phyloP scores from a whole-genome alignment of 106 monocot species.

The Acorus gramineus region DNA sequence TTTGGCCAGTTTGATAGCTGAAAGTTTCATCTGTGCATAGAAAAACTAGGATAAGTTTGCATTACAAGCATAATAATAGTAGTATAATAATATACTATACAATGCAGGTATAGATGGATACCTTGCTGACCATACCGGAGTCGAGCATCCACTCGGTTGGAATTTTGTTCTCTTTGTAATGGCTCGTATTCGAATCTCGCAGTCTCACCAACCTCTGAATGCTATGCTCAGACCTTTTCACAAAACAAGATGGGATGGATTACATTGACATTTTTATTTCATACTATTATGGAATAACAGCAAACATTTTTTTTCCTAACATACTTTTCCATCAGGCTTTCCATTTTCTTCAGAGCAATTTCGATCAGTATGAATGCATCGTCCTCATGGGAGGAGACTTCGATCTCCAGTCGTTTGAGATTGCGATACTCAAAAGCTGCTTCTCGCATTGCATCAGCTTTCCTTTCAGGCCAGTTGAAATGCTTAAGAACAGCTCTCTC shows the following conservation, averaged over 20 bases:
- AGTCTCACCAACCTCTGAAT: conserved; percentile 45
- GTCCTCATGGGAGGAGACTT: conserved; percentile 42
- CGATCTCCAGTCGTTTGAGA: conserved; percentile 39
- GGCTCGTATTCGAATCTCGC: conserved; percentile 25
- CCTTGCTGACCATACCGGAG: conserved; percentile 67
- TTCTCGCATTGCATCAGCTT: conserved; percentile 84
- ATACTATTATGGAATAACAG: too few relatives aligned
- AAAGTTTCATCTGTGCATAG: conserved; percentile 49
- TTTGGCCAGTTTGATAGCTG: conserved; percentile 58
- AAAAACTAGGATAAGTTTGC: neutral
- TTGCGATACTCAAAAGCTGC: conserved; percentile 71
- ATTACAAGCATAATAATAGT: too few relatives aligned
- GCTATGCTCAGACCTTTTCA: conserved; percentile 51
- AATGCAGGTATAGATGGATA: conserved; percentile 1
- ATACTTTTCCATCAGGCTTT: conserved; percentile 54
- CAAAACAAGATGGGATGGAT: neutral
- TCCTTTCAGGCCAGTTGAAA: conserved; percentile 89
- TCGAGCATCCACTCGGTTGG: conserved; percentile 88
- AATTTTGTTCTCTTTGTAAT: conserved; percentile 55
- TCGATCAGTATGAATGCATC: conserved; percentile 37
- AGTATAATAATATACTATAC: too few relatives aligned
- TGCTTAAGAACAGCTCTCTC: conserved; percentile 94
- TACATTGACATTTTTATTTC: too few relatives aligned
- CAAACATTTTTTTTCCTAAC: neutral
- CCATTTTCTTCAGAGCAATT: conserved; percentile 43